These are phyloP conservation scores for Talaromyces sp. DNA, from an alignment of 2,329 filamentous ascomycete species.

Conservation along the genomic window DNA sequence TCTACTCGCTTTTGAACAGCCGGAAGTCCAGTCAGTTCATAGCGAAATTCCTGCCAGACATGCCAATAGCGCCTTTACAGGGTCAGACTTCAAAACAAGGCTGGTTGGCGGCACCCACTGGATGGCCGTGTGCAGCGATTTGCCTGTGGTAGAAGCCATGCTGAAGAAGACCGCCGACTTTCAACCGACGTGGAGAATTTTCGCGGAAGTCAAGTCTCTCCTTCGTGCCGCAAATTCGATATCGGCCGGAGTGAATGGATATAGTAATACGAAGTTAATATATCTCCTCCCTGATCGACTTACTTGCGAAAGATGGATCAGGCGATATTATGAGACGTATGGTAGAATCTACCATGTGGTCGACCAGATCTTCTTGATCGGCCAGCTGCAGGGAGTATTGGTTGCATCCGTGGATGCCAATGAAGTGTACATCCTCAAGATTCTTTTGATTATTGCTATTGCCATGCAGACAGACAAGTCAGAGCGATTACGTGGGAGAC, in stretches of 20 bases:
- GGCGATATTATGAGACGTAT: slow-evolving; percentile 2
- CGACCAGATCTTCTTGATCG: not conserved
- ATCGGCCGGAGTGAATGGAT: not conserved
- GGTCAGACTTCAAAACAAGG: not conserved
- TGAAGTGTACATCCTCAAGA: not conserved
- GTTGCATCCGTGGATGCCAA: not conserved
- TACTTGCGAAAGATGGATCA: not conserved
- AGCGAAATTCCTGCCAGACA: not conserved
- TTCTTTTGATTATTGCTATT: not conserved
- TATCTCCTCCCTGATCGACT: not conserved
- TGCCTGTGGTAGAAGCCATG: not conserved
- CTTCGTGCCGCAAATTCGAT: not conserved
- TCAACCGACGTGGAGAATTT: not conserved
- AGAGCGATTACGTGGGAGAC: not conserved
- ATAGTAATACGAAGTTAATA: not conserved
- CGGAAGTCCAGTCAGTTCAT: not conserved
- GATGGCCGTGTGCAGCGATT: not conserved
- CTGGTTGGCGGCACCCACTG: not conserved
- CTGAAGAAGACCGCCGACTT: not conserved
- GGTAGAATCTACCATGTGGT: slow-evolving; percentile 3
- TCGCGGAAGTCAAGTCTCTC: not conserved
- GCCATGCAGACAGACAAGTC: not conserved
- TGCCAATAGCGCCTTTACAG: not conserved
- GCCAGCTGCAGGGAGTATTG: not conserved
- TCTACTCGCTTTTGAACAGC: not conserved